Evolutionary conservation across 2,329 filamentous ascomycete species (phyloP).

Genomic region (Karstenula rhodostoma): DNA sequence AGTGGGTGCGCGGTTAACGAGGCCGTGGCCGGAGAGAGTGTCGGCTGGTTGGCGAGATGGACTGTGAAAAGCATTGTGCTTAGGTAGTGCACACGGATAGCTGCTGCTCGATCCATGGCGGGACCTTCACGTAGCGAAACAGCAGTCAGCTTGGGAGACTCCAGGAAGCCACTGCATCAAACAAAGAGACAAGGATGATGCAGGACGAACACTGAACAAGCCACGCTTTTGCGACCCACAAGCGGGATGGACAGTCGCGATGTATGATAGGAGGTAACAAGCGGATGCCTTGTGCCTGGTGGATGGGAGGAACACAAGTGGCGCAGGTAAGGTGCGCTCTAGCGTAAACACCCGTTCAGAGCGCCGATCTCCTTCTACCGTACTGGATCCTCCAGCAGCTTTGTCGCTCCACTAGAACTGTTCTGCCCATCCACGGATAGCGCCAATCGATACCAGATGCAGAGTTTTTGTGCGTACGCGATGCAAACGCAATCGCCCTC

Average conservation of each 20-base stretch:
- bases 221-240: background rate
- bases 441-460: constrained; percentile 10
- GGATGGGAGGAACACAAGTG: constrained; percentile 7
- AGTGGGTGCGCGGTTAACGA: background rate
- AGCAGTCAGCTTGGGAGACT: constrained; percentile 5
- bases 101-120: constrained; percentile 3
- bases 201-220: background rate
- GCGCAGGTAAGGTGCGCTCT: background rate
- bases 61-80: constrained; percentile 6
- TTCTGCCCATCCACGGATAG: constrained; percentile 11
- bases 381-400: background rate
- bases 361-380: constrained; percentile 6
- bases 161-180: background rate
- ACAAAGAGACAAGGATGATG: background rate
- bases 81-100: constrained; percentile 13
- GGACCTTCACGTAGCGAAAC: background rate
- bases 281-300: constrained; percentile 1
- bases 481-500: constrained; percentile 11
- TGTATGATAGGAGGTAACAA: background rate
- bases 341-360: constrained; percentile 18
- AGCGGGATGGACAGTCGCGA: background rate
- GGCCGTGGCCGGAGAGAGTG: constrained; percentile 11
- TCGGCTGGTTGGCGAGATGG: background rate
- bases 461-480: constrained; percentile 2
- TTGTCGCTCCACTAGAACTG: background rate